A percentile compares a stretch with the other conserved stretches of the same genome.
These are phyloP conservation scores for Brassica rapa DNA, from an alignment of 345 rosid genomes.

Conservation along the genomic window DNA sequence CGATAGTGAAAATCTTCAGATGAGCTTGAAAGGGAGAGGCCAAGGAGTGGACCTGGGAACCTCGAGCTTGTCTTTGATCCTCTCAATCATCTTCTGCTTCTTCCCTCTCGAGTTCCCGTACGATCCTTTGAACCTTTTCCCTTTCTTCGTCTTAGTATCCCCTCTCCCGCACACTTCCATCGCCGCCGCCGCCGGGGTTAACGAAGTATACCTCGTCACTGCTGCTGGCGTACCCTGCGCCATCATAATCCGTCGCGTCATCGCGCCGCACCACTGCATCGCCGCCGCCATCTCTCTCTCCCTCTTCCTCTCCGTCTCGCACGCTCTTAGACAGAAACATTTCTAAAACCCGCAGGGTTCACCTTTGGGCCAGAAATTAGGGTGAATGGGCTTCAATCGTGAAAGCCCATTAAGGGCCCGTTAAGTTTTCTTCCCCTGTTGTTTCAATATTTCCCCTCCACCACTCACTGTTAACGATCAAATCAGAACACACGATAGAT, in stretches of 20 bases:
- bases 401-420: conserved; percentile 26
- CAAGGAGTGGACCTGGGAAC: conserved; percentile 98
- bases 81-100: conserved; percentile 89
- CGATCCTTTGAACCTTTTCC: conserved; percentile 89
- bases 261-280: conserved; percentile 67
- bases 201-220: conserved; percentile 2
- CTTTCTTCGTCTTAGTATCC: conserved; percentile 89
- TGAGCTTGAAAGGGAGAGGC: conserved; percentile 99
- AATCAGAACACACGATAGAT: conserved; percentile 48
- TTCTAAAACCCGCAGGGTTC: background rate
- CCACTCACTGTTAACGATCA: conserved; percentile 31
- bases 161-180: conserved; percentile 83
- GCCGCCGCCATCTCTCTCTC: conserved; percentile 43
- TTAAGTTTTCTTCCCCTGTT: background rate
- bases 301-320: conserved; percentile 9
- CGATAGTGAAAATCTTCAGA: conserved; percentile 36
- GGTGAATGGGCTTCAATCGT: conserved; percentile 9
- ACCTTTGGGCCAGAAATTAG: background rate
- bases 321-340: background rate
- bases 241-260: conserved; percentile 54
- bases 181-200: conserved; percentile 24
- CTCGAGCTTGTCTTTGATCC: conserved; percentile 87
- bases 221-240: conserved; percentile 37
- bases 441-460: too few species aligned
- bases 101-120: conserved; percentile 85